A percentile compares a stretch with the other conserved stretches of the same genome.
These are phyloP conservation scores for Termitomyces sp. DNA, from an alignment of 768 basidiomycete species.

Conservation along the genomic window DNA sequence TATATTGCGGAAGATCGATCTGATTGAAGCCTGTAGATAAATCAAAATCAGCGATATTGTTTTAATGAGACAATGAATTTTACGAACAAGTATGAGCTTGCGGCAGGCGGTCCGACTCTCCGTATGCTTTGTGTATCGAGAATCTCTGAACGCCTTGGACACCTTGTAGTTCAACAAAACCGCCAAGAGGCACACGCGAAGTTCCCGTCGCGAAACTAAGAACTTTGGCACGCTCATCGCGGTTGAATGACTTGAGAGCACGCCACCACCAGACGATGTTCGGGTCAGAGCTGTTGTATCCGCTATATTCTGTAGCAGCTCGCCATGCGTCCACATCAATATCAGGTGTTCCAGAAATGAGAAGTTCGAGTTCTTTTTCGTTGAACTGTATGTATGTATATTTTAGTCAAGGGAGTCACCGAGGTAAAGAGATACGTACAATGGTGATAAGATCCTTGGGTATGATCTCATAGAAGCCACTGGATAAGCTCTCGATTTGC, in stretches of 20 bases:
- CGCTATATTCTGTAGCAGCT: constrained; percentile 87
- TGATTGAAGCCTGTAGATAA: constrained; percentile 77
- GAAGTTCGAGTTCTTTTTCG: constrained; percentile 89
- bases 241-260: constrained; percentile 94
- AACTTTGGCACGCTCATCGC: constrained; percentile 95
- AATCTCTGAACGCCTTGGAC: constrained; percentile 93
- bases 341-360: constrained; percentile 97
- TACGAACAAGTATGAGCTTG: constrained; percentile 86
- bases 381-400: constrained; percentile 61
- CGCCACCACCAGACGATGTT: constrained; percentile 99
- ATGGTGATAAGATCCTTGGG: constrained; percentile 95
- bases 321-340: constrained; percentile 99
- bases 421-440: constrained; percentile 42
- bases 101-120: constrained; percentile 78
- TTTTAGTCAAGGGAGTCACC: neutral
- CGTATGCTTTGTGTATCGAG: constrained; percentile 93
- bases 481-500: constrained; percentile 86
- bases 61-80: neutral
- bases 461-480: constrained; percentile 96
- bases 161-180: constrained; percentile 93
- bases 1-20: constrained; percentile 92
- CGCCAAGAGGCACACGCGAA: constrained; percentile 89
- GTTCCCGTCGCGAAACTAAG: constrained; percentile 95
- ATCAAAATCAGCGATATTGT: constrained; percentile 14
- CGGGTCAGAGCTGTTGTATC: constrained; percentile 85